Base-by-base conservation (phyloP, 192 early-diverging fungal species). In the Thoreauomyces humboldtii region DNA sequence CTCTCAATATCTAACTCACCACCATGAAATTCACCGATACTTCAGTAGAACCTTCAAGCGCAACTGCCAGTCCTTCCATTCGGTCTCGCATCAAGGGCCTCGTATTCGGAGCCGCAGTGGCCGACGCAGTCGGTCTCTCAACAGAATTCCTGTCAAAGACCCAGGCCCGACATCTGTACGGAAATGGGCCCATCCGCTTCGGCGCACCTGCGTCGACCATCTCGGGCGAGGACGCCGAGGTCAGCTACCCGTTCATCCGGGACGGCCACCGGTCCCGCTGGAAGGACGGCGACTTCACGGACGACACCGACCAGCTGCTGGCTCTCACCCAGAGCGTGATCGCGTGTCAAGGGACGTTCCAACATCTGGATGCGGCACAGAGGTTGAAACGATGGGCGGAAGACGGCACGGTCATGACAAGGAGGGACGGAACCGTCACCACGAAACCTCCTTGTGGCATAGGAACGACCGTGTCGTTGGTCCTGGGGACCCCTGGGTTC, bases 71-170 rank as follows among this genome's bases (percentile, higher is more conserved):
- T n/a, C n/a, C n/a, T n/a, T 42, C 41, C n/a, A n/a, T n/a, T n/a
- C n/a, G n/a, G n/a, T n/a, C n/a, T n/a, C 24, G 55, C 24, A 57
- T 72, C 1, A 24, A 22, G 27, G 50, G 59, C 14, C 41, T 73
- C n/a, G 32, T 63, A 14, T 43, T 69, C 78, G 85, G 85, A 25
- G 75, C 77, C 41, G 84, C 82, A 17, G 50, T 87, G 5, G 85
- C 84, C 3, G 87, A 88, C 70, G 81, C 81, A 9, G 64, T 86
- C 34, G 85, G 87, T 15, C 59, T 88, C 17, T 75, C 87, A 0
- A 82, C 85, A n/a, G 87, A 88, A 56, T 84, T 84, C 56, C 68
- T 87, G 67, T 62, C 76, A 35, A 77, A 76, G 54, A 27, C 38
- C 34, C 37, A 73, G 33, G 77, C 81, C 2, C 58, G 22, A 17